Percentiles rank a stretch among this genome's conserved stretches.
Conservation (phyloP, 495 filamentous ascomycete species). For the Tuber magnatum region DNA sequence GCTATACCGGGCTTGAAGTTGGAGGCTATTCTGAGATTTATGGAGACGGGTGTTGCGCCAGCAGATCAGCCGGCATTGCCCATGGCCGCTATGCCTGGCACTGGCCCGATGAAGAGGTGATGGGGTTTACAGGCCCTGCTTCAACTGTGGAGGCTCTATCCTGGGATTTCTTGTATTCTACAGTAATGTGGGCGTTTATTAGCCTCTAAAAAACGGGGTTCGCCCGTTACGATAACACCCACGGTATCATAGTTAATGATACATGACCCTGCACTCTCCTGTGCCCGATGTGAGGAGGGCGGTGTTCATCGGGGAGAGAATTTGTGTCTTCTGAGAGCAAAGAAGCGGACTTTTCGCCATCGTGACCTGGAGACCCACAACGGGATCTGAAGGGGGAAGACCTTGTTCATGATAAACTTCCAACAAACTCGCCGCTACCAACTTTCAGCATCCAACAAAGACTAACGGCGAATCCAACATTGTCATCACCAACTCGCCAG, state of each 20-base stretch:
- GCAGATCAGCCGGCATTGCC: slow-evolving; percentile 35
- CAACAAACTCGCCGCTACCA: neutral
- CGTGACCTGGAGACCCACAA: neutral
- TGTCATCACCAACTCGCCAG: neutral
- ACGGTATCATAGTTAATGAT: neutral
- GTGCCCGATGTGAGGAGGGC: neutral
- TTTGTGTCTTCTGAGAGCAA: neutral
- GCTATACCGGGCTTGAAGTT: slow-evolving; percentile 40
- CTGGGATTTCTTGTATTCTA: neutral
- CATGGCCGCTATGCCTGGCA: slow-evolving; percentile 13
- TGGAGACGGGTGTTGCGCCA: slow-evolving; percentile 37
- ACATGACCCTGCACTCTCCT: neutral
- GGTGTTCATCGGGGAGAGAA: neutral
- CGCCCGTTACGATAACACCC: neutral
- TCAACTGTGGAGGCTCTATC: neutral
- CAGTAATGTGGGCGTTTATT: neutral
- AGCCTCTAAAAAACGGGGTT: neutral
- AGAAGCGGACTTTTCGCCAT: neutral
- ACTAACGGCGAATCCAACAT: neutral
- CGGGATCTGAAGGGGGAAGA: neutral
- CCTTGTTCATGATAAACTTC: neutral
- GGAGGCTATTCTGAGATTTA: slow-evolving; percentile 47
- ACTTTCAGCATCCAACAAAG: neutral
- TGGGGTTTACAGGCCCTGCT: neutral
- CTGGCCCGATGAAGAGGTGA: slow-evolving; percentile 24